Evolutionary conservation across 2,329 filamentous ascomycete species (phyloP).

Genomic region (Stylonectria norvegica): DNA sequence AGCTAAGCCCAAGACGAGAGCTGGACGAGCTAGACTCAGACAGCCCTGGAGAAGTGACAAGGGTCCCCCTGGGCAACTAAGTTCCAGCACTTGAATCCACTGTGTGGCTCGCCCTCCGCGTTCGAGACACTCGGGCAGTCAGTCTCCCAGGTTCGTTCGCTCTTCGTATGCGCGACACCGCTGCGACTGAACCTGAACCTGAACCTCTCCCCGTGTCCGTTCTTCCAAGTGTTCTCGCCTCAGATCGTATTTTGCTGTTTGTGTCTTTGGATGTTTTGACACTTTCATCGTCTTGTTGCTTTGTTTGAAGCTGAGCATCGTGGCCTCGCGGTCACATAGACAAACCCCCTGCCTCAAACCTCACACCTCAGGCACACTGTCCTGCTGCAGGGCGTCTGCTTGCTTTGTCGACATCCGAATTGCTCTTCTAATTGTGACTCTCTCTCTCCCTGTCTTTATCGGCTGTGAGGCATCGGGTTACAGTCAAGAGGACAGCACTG

Average conservation of each 20-base stretch:
- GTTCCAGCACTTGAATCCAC: neutral
- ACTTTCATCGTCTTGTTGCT: too few relatives aligned
- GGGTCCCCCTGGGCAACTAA: neutral
- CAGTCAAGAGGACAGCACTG: neutral
- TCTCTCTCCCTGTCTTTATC: too few relatives aligned
- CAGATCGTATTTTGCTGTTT: neutral
- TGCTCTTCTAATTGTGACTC: neutral
- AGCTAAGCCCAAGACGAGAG: too few relatives aligned
- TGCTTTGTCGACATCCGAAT: neutral
- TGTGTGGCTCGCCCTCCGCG: slow-evolving; percentile 1
- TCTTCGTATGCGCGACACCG: neutral
- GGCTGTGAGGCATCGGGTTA: neutral
- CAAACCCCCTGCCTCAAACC: too few relatives aligned
- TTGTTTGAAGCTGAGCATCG: too few relatives aligned
- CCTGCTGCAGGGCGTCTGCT: too few relatives aligned
- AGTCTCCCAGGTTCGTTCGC: too few relatives aligned
- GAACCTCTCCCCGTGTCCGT: neutral
- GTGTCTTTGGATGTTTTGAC: too few relatives aligned
- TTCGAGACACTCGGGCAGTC: slow-evolving; percentile 2
- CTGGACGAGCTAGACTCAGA: neutral
- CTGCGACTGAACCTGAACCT: neutral
- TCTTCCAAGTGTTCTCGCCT: neutral
- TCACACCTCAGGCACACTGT: too few relatives aligned
- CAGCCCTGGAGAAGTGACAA: neutral
- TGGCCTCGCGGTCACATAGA: too few relatives aligned